These are phyloP conservation scores for Xerocomus minutiporus DNA, from an alignment of 1,284 basidiomycete genomes.

Conservation along the genomic window DNA sequence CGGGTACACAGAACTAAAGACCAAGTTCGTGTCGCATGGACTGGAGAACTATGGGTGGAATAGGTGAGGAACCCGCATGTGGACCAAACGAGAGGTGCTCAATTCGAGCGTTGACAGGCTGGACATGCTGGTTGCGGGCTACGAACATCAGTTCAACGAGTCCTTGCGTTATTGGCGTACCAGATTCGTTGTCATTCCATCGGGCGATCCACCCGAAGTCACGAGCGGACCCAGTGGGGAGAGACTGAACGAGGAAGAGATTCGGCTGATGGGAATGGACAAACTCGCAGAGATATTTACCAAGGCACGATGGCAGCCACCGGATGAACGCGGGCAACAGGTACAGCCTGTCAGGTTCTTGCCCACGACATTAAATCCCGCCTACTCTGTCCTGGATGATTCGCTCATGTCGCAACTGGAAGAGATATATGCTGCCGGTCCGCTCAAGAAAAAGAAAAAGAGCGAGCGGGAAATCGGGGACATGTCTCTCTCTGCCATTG, in stretches of 20 bases:
- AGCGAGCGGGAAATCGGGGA: slow-evolving; percentile 67
- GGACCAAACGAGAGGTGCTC: neutral
- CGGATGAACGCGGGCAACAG: slow-evolving; percentile 52
- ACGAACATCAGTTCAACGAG: slow-evolving; percentile 77
- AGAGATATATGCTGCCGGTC: slow-evolving; percentile 69
- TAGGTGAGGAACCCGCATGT: slow-evolving; percentile 41
- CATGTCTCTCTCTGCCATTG: slow-evolving; percentile 57
- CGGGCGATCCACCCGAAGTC: slow-evolving; percentile 58
- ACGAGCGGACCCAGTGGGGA: slow-evolving; percentile 61
- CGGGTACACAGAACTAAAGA: slow-evolving; percentile 78
- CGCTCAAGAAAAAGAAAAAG: slow-evolving; percentile 71
- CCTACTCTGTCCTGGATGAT: slow-evolving; percentile 74
- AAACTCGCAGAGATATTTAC: slow-evolving; percentile 88
- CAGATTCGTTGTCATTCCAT: slow-evolving; percentile 91
- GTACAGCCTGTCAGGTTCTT: slow-evolving; percentile 64
- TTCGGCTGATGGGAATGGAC: slow-evolving; percentile 84
- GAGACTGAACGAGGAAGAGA: slow-evolving; percentile 80
- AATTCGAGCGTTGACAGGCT: slow-evolving; percentile 38
- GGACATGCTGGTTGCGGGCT: slow-evolving; percentile 83
- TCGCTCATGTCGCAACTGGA: slow-evolving; percentile 74
- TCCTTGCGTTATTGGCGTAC: slow-evolving; percentile 91
- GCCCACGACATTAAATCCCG: slow-evolving; percentile 78
- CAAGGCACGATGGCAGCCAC: slow-evolving; percentile 69
- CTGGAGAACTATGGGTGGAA: slow-evolving; percentile 83
- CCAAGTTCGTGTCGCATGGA: slow-evolving; percentile 76